Percentiles rank a stretch among this genome's conserved stretches.
Conservation (phyloP, 352 stramenopile genomes). For the Globisporangium barbulae region DNA sequence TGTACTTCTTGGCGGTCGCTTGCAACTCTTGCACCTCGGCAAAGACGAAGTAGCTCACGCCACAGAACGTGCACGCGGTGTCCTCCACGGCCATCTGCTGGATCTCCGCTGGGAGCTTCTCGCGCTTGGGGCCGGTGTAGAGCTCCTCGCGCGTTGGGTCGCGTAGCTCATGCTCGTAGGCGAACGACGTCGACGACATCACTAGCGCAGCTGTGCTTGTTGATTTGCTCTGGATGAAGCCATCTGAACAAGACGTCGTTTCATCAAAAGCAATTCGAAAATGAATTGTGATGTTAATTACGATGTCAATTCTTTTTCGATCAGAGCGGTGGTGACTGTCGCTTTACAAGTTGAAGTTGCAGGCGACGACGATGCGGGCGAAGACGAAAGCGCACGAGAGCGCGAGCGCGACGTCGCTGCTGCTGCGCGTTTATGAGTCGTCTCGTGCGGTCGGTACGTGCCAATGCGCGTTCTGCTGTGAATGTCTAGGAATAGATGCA, state of each 20-base stretch:
- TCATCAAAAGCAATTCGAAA: not conserved
- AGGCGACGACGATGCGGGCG: not conserved
- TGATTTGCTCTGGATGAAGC: not conserved
- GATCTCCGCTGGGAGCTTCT: conserved; percentile 53
- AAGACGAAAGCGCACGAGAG: not conserved
- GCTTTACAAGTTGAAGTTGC: not conserved
- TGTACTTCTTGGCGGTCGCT: conserved; percentile 64
- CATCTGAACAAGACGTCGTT: conserved; percentile 1
- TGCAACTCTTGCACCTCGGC: conserved; percentile 79
- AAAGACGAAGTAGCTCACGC: conserved; percentile 86
- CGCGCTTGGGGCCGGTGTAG: conserved; percentile 52
- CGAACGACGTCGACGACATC: conserved; percentile 14
- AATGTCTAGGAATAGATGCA: not conserved
- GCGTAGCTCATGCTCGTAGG: conserved; percentile 5
- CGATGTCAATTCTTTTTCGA: not conserved
- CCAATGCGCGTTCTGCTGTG: not conserved
- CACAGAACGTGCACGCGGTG: conserved; percentile 82
- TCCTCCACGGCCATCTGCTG: conserved; percentile 64
- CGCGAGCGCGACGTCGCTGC: not conserved
- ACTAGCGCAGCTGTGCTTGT: not conserved
- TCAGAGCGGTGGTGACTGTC: not conserved
- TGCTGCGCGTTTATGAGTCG: conserved; percentile 1
- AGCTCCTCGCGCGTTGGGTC: conserved; percentile 47
- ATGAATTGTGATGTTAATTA: not conserved
- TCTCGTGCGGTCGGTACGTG: not conserved